Conservation (phyloP, 1,139 yeast species). For the Saccharomyces hybrid region DNA sequence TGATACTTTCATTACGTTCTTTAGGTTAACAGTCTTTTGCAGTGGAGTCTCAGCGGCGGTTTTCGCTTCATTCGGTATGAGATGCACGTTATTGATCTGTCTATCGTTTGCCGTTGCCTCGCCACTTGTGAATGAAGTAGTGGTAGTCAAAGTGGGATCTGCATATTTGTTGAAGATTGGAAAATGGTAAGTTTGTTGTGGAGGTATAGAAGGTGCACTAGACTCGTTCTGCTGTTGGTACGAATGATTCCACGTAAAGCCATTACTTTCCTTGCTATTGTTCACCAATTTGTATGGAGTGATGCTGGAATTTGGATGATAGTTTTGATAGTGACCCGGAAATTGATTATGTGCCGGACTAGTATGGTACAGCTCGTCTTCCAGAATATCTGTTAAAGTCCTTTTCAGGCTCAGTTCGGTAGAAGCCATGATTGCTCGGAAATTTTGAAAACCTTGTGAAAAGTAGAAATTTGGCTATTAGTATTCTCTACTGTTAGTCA, state of each 20-base stretch:
- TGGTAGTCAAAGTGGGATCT: conserved; percentile 35
- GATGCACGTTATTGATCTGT: not conserved
- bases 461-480: not conserved
- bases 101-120: not conserved
- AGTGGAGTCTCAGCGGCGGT: conserved; percentile 12
- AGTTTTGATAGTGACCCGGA: conserved; percentile 1
- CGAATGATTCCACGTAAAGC: conserved; percentile 3
- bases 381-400: conserved; percentile 52
- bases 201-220: conserved; percentile 4
- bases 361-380: conserved; percentile 52
- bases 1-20: conserved; percentile 12
- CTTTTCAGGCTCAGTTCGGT: conserved; percentile 32
- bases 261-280: not conserved
- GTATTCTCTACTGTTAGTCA: not conserved
- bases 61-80: not conserved
- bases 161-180: conserved; percentile 35
- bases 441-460: not conserved
- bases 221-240: conserved; percentile 9
- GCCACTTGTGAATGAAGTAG: conserved; percentile 6
- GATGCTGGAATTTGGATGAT: not conserved
- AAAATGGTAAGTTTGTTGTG: conserved; percentile 2
- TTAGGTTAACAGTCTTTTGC: conserved; percentile 23
- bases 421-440: conserved; percentile 18
- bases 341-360: not conserved
- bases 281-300: not conserved